Conservation (phyloP, 2,329 filamentous ascomycete species). For the Sporothrix euskadiensis region DNA sequence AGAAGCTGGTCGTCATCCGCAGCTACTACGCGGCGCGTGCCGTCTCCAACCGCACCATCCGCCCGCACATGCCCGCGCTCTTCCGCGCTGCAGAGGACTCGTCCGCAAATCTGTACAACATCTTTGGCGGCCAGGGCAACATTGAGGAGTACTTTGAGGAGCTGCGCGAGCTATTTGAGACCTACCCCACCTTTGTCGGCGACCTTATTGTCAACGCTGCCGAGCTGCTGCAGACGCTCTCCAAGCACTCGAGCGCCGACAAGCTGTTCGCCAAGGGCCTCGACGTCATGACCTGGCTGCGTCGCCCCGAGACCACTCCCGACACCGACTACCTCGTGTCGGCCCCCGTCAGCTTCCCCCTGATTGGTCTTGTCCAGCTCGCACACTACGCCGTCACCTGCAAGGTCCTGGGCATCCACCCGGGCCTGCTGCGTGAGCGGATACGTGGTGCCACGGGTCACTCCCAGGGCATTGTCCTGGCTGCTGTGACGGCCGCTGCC, state of each 20-base stretch:
- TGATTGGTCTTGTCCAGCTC: conserved; percentile 94
- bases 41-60: conserved; percentile 81
- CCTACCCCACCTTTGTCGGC: conserved; percentile 87
- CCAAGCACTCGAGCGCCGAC: conserved; percentile 79
- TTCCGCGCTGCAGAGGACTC: conserved; percentile 84
- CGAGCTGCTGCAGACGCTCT: conserved; percentile 81
- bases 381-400: conserved; percentile 95
- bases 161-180: conserved; percentile 84
- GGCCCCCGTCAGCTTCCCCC: conserved; percentile 89
- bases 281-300: conserved; percentile 91
- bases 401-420: conserved; percentile 84
- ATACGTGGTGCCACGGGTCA: conserved; percentile 90
- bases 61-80: conserved; percentile 89
- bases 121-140: conserved; percentile 97
- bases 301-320: conserved; percentile 83
- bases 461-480: conserved; percentile 93
- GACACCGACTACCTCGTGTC: conserved; percentile 94
- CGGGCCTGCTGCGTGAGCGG: conserved; percentile 80
- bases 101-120: conserved; percentile 82
- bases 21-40: conserved; percentile 90
- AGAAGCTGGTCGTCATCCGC: conserved; percentile 86
- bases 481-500: conserved; percentile 85
- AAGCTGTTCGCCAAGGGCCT: conserved; percentile 98
- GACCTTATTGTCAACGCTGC: conserved; percentile 80
- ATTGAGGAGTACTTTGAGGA: conserved; percentile 99